Percentiles rank a stretch among this genome's conserved stretches.
phyloP scores from a whole-genome alignment of 768 basidiomycete genomes.

The Russula sp. region DNA sequence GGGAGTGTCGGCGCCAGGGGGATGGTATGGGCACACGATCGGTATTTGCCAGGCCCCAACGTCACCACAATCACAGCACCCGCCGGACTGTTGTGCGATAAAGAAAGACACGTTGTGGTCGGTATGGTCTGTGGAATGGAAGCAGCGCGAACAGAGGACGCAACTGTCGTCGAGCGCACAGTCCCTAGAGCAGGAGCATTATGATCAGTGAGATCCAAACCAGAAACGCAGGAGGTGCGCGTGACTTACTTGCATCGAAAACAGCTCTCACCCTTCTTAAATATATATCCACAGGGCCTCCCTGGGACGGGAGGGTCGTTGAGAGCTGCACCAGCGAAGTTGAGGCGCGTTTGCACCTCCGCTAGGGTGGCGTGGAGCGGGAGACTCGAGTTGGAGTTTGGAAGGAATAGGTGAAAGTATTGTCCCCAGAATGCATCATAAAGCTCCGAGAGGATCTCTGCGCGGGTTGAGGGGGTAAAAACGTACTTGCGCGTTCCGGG shows the following conservation, averaged over 20 bases:
- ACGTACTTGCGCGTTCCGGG: conserved; percentile 72
- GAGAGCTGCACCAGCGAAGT: conserved; percentile 53
- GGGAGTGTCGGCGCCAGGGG: conserved; percentile 38
- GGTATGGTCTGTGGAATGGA: conserved; percentile 78
- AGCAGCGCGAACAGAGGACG: conserved; percentile 86
- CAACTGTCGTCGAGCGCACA: conserved; percentile 87
- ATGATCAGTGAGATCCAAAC: background rate
- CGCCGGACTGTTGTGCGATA: conserved; percentile 85
- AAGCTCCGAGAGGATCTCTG: conserved; percentile 75
- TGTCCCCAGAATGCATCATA: conserved; percentile 81
- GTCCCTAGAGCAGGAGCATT: conserved; percentile 47
- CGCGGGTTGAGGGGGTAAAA: conserved; percentile 66
- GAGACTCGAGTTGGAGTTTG: conserved; percentile 53
- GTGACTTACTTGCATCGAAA: conserved; percentile 85
- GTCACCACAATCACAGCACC: conserved; percentile 95
- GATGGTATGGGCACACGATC: conserved; percentile 71
- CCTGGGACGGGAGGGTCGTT: conserved; percentile 60
- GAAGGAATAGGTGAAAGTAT: conserved; percentile 67
- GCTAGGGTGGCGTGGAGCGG: conserved; percentile 60
- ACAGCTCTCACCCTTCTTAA: conserved; percentile 87
- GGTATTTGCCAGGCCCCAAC: conserved; percentile 75
- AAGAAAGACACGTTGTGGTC: conserved; percentile 93
- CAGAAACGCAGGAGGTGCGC: background rate
- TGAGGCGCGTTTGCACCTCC: conserved; percentile 58
- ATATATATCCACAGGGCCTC: conserved; percentile 75